These are phyloP conservation scores for Metroxylon sagu DNA, from an alignment of 176 grass and related monocot species.

Conservation along the genomic window DNA sequence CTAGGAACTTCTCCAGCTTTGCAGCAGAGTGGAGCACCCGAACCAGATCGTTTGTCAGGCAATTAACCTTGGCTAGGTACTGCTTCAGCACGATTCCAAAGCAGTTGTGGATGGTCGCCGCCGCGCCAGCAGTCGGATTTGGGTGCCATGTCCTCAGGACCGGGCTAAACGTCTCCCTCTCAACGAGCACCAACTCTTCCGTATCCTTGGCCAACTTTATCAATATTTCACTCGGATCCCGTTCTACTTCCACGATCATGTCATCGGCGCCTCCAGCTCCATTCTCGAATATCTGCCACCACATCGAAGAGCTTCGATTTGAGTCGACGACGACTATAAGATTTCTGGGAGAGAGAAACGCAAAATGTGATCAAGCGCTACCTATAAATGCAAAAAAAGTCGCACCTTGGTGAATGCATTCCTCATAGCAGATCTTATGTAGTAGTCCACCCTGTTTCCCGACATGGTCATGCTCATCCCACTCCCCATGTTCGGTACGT, in stretches of 20 bases:
- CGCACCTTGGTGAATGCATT: conserved; percentile 72
- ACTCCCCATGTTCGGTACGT: conserved; percentile 10
- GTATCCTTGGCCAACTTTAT: conserved; percentile 54
- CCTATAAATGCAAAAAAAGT: too few species aligned
- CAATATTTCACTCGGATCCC: conserved; percentile 48
- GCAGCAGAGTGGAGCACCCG: conserved; percentile 67
- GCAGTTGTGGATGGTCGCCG: conserved; percentile 66
- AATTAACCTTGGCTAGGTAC: conserved; percentile 42
- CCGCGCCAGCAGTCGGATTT: conserved; percentile 43
- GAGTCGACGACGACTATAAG: neutral
- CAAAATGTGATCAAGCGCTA: neutral
- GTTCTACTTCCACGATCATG: conserved; percentile 42
- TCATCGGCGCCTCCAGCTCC: conserved; percentile 32
- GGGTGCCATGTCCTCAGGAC: conserved; percentile 62
- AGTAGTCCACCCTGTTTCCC: conserved; percentile 47
- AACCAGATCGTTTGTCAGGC: conserved; percentile 74
- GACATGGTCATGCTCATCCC: conserved; percentile 17
- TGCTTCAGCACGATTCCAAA: conserved; percentile 69
- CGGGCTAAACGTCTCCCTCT: conserved; percentile 63
- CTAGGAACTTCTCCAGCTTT: conserved; percentile 61
- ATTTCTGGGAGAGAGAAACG: neutral
- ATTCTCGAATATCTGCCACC: conserved; percentile 52
- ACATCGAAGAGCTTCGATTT: neutral
- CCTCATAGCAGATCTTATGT: conserved; percentile 74
- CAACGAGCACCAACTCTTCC: conserved; percentile 50